Evolutionary conservation across 164 flowering plant species (phyloP).

Genomic region (Vitis riparia): DNA sequence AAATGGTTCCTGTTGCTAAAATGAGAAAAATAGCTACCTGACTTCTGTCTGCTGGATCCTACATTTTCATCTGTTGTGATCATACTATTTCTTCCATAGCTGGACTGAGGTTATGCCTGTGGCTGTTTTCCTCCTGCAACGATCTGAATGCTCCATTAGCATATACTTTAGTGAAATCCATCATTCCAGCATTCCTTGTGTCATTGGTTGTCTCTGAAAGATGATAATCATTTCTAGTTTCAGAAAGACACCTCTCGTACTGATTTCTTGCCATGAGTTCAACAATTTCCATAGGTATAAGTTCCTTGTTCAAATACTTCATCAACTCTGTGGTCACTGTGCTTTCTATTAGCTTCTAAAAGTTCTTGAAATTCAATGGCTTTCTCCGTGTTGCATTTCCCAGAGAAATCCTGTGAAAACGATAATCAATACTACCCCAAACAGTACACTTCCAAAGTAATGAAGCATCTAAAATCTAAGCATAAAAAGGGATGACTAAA

Average conservation of each 20-base stretch:
- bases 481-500: no score
- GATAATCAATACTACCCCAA: neutral
- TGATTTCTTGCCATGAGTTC: conserved; percentile 82
- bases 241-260: conserved; percentile 58
- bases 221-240: conserved; percentile 26
- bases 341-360: conserved; percentile 17
- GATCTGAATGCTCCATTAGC: conserved; percentile 21
- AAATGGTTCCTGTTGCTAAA: conserved; percentile 12
- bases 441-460: no score
- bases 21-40: conserved; percentile 22
- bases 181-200: conserved; percentile 13
- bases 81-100: conserved; percentile 19
- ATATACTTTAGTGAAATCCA: conserved; percentile 21
- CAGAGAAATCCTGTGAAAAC: conserved; percentile 30
- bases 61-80: conserved; percentile 11
- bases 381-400: conserved; percentile 21
- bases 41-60: conserved; percentile 19
- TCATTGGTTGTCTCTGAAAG: conserved; percentile 14
- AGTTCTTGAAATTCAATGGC: conserved; percentile 18
- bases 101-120: conserved; percentile 18
- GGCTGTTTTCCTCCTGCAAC: conserved; percentile 17
- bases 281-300: conserved; percentile 81
- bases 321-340: conserved; percentile 17
- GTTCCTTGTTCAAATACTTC: conserved; percentile 32
- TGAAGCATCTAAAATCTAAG: no score